Percentiles rank a stretch among this genome's conserved stretches.
phyloP scores from a whole-genome alignment of 805 yeast species.

The Myxozyma udenii region DNA sequence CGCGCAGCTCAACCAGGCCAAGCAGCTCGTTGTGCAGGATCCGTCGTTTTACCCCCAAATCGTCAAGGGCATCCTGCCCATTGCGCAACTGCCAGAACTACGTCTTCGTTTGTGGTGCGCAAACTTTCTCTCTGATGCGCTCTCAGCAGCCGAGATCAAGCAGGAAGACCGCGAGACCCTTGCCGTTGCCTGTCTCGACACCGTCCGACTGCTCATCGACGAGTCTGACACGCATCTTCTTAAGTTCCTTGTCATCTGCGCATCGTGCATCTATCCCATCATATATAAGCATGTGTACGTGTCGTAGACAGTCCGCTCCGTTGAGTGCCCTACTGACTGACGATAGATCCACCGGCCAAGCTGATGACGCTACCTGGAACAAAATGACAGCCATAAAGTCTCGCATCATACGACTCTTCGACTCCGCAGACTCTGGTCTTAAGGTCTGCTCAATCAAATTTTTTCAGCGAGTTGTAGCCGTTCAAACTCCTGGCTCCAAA shows the following conservation, averaged over 20 bases:
- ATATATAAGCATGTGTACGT: constrained; percentile 44
- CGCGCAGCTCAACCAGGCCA: constrained; percentile 41
- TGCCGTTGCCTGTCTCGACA: constrained; percentile 35
- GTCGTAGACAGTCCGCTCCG: background rate
- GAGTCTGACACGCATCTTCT: constrained; percentile 33
- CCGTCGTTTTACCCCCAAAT: constrained; percentile 40
- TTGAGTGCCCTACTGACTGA: background rate
- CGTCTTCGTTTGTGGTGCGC: constrained; percentile 40
- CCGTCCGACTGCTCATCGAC: constrained; percentile 32
- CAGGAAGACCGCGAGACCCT: constrained; percentile 30
- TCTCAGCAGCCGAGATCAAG: constrained; percentile 34
- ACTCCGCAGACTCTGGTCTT: constrained; percentile 46
- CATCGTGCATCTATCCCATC: constrained; percentile 48
- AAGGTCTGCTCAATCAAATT: constrained; percentile 72
- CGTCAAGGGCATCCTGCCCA: constrained; percentile 39
- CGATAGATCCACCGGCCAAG: constrained; percentile 39
- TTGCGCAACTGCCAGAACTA: constrained; percentile 38
- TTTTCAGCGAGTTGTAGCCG: constrained; percentile 55
- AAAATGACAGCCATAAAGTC: constrained; percentile 55
- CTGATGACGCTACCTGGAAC: constrained; percentile 51
- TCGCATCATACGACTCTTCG: constrained; percentile 60
- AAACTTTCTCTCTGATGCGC: constrained; percentile 40
- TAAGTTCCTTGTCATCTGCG: constrained; percentile 43
- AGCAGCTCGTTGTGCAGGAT: constrained; percentile 37
- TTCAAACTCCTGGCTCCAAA: constrained; percentile 48